A percentile compares a stretch with the other conserved stretches of the same genome.
Evolutionary conservation across 2,329 filamentous ascomycete genomes (phyloP).

Genomic region (Rutstroemia sydowiana): DNA sequence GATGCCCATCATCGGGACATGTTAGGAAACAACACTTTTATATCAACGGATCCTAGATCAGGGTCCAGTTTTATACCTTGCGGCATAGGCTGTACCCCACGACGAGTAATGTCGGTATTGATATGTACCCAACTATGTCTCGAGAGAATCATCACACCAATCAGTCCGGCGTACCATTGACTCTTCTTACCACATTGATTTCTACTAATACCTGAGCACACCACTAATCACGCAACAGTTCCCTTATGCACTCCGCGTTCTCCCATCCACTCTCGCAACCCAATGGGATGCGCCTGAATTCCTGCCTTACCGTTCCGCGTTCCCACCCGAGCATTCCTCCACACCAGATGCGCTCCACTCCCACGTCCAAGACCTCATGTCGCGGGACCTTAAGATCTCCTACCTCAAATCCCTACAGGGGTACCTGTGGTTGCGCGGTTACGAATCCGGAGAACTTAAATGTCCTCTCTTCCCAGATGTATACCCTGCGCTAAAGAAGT

Average conservation of each 20-base stretch:
- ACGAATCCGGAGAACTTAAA: conserved; percentile 59
- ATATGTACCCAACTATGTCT: background rate
- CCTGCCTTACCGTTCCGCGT: conserved; percentile 60
- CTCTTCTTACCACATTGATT: background rate
- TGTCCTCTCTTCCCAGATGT: conserved; percentile 73
- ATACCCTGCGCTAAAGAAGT: conserved; percentile 51
- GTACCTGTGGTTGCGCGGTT: conserved; percentile 70
- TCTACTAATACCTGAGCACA: background rate
- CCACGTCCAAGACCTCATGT: conserved; percentile 64
- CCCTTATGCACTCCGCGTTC: conserved; percentile 63
- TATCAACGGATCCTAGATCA: too few relatives aligned
- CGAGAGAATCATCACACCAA: background rate
- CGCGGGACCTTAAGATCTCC: conserved; percentile 64
- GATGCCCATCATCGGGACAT: background rate
- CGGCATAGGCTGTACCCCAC: conserved; percentile 3
- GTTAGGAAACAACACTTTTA: background rate
- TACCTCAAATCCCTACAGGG: conserved; percentile 77
- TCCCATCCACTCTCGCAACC: conserved; percentile 54
- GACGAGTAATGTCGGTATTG: background rate
- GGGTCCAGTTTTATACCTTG: background rate
- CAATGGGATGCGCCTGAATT: conserved; percentile 63
- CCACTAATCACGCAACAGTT: conserved; percentile 45
- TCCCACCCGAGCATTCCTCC: conserved; percentile 56
- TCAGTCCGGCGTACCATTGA: background rate
- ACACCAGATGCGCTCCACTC: conserved; percentile 53